These are phyloP conservation scores for Boletus austroedulis DNA, from an alignment of 1,284 basidiomycete species.

Conservation along the genomic window DNA sequence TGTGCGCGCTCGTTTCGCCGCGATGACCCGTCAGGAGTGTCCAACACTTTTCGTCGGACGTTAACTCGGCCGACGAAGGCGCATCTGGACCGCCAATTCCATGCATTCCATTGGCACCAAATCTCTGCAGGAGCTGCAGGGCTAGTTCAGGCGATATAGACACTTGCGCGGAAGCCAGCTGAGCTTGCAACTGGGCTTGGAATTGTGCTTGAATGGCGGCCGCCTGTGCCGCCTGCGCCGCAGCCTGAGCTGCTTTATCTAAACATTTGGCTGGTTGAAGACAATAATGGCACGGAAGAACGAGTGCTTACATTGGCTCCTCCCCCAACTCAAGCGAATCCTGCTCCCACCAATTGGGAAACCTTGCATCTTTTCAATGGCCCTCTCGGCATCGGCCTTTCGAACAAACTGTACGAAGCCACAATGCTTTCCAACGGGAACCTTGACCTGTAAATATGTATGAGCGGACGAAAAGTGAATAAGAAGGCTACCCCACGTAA, in stretches of 20 bases:
- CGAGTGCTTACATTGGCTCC: slow-evolving; percentile 73
- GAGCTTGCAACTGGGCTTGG: slow-evolving; percentile 43
- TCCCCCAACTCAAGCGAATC: slow-evolving; percentile 90
- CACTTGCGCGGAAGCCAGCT: slow-evolving; percentile 33
- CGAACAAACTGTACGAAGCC: slow-evolving; percentile 94
- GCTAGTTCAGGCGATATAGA: slow-evolving; percentile 64
- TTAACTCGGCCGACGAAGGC: slow-evolving; percentile 8
- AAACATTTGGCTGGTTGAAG: slow-evolving; percentile 5
- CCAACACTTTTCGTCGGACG: slow-evolving; percentile 34
- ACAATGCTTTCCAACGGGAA: slow-evolving; percentile 92
- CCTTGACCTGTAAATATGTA: slow-evolving; percentile 68
- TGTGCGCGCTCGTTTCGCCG: slow-evolving; percentile 18
- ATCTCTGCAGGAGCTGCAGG: slow-evolving; percentile 60
- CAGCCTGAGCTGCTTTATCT: slow-evolving; percentile 86
- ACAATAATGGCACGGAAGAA: background rate
- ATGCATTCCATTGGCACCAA: slow-evolving; percentile 47
- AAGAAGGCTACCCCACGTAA: slow-evolving; percentile 55
- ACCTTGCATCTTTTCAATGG: slow-evolving; percentile 95
- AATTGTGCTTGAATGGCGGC: slow-evolving; percentile 59
- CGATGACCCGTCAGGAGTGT: slow-evolving; percentile 28
- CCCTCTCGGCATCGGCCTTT: slow-evolving; percentile 87
- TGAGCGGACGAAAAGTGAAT: slow-evolving; percentile 13
- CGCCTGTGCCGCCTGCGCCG: slow-evolving; percentile 75
- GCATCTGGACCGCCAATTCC: slow-evolving; percentile 27
- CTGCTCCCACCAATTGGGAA: slow-evolving; percentile 90